A percentile compares a stretch with the other conserved stretches of the same genome.
Evolutionary conservation across 352 stramenopile genomes (phyloP).

Genomic region (Pythium myriotylum): DNA sequence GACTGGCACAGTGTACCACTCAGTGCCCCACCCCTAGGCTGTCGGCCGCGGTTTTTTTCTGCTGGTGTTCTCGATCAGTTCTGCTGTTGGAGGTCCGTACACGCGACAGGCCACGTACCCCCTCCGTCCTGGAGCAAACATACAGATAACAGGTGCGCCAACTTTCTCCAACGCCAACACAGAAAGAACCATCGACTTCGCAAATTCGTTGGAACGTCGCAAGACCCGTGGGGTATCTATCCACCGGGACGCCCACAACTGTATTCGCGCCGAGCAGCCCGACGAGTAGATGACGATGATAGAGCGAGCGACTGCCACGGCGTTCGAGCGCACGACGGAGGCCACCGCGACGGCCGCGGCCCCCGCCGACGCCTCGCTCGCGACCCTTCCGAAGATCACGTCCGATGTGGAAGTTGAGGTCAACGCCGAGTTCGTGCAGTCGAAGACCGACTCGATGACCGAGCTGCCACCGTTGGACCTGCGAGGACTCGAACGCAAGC

Average conservation of each 20-base stretch:
- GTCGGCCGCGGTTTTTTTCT: slow-evolving; percentile 19
- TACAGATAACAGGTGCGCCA: slow-evolving; percentile 11
- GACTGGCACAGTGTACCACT: slow-evolving; percentile 17
- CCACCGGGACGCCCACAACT: too few relatives aligned
- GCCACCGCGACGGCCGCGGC: not conserved
- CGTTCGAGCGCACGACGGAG: slow-evolving; percentile 19
- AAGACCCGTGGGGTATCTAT: not conserved
- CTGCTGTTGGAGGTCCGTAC: slow-evolving; percentile 14
- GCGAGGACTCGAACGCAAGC: slow-evolving; percentile 23
- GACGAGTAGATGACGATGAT: slow-evolving; percentile 20
- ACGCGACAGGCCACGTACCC: slow-evolving; percentile 11
- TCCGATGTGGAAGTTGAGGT: not conserved
- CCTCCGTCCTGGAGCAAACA: slow-evolving; percentile 1
- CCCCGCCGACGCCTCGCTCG: not conserved
- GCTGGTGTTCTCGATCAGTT: slow-evolving; percentile 28
- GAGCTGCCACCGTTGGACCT: slow-evolving; percentile 23
- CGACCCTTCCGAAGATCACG: slow-evolving; percentile 21
- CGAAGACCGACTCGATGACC: slow-evolving; percentile 4
- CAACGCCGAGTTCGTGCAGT: not conserved
- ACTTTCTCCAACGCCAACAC: slow-evolving; percentile 20
- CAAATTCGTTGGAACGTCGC: slow-evolving; percentile 26
- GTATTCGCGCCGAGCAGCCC: not conserved
- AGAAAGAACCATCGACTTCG: slow-evolving; percentile 19
- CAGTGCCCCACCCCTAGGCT: slow-evolving; percentile 1
- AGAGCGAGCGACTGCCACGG: slow-evolving; percentile 16